A percentile compares a stretch with the other conserved stretches of the same genome.
phyloP scores from a whole-genome alignment of 75 land plant genomes.

The Adiantum capillusveneris region DNA sequence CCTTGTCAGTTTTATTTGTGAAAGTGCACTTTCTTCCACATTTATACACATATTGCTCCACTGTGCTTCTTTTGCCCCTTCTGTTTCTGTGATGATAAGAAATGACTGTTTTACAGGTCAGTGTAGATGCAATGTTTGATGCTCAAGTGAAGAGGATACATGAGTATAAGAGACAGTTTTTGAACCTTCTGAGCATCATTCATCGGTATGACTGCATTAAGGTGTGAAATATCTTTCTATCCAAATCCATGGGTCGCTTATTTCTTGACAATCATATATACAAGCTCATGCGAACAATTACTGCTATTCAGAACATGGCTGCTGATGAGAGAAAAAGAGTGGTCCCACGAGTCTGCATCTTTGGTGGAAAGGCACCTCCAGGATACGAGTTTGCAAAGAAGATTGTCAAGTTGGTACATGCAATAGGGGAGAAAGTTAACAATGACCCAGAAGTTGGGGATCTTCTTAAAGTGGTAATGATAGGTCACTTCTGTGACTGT shows the following conservation, averaged over 20 bases:
- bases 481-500: neutral
- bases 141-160: constrained; percentile 77
- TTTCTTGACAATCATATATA: no score
- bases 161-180: constrained; percentile 71
- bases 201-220: constrained; percentile 74
- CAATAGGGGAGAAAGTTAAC: constrained; percentile 59
- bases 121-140: constrained; percentile 77
- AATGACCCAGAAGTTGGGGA: constrained; percentile 68
- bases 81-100: neutral
- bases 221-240: constrained; percentile 19
- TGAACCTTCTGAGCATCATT: constrained; percentile 63
- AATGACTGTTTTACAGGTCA: constrained; percentile 36
- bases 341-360: constrained; percentile 74
- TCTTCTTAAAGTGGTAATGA: constrained; percentile 57
- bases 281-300: no score
- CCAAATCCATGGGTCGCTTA: no score
- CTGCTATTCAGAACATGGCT: constrained; percentile 59
- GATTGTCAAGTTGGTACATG: constrained; percentile 62
- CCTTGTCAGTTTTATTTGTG: no score
- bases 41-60: no score
- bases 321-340: constrained; percentile 44
- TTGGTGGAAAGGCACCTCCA: constrained; percentile 84
- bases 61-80: no score
- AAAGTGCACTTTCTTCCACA: no score
- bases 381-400: constrained; percentile 77